These are phyloP conservation scores for Pittosporum tobira DNA, from an alignment of 129 eudicot genomes.

Conservation along the genomic window DNA sequence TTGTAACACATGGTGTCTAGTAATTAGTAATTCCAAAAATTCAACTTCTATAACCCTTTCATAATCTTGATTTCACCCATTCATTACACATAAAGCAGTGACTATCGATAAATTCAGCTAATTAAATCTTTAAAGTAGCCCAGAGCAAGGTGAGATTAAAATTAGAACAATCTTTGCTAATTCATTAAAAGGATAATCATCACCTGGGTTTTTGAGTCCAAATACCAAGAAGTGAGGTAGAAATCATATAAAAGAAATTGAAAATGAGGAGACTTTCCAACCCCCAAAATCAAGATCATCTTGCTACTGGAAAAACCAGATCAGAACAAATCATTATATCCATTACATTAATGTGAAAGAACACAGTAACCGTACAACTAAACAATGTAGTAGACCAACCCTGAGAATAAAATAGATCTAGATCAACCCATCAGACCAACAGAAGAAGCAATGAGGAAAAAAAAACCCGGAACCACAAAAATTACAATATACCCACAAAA, in stretches of 20 bases:
- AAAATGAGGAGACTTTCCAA: neutral
- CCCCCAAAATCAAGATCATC: slow-evolving; percentile 1
- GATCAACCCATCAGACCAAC: slow-evolving; percentile 20
- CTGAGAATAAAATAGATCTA: slow-evolving; percentile 31
- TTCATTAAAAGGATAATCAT: neutral
- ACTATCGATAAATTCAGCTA: neutral
- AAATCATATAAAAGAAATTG: neutral
- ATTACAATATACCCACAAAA: neutral
- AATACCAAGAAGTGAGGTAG: neutral
- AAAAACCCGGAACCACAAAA: slow-evolving; percentile 14
- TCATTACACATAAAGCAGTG: neutral
- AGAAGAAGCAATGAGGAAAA: slow-evolving; percentile 6
- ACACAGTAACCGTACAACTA: slow-evolving; percentile 12
- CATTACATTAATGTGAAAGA: neutral
- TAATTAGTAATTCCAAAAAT: neutral
- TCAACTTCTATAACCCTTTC: neutral
- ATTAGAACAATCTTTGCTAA: neutral
- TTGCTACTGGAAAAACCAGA: neutral
- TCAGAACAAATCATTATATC: neutral
- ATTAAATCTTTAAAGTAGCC: slow-evolving; percentile 9
- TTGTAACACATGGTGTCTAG: neutral
- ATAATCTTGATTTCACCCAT: slow-evolving; percentile 5
- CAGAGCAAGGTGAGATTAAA: neutral
- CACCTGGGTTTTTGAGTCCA: neutral
- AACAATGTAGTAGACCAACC: slow-evolving; percentile 17